Evolutionary conservation across 257 asterid genomes (phyloP), one percentile per base, ranked within the genome.

Genomic region (Lavandula angustifolia): DNA sequence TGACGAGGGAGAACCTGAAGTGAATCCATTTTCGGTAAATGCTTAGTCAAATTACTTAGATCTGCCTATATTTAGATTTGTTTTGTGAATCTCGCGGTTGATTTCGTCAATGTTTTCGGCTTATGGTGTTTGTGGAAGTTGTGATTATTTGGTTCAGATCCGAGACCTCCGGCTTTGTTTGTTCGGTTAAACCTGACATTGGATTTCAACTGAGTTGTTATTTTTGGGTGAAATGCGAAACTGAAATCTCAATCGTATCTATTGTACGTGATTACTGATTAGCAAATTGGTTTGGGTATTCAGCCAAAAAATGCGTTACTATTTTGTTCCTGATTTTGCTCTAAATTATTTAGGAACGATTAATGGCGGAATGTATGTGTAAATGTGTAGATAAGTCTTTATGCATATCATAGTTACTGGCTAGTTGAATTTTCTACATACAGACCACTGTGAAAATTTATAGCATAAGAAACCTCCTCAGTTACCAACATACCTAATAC

Each of bases 21-120:
- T 94, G 87, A 94, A 94, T 82, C 99, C 99, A 35, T 94, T 94
- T 78, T 78, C 97, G 96, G 99, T 94, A 90, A 83, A 72, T 54
- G 76, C 71, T 27, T 32, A 1, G 46, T 74, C 60, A 4, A n/a
- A 47, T 65, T 69, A n/a, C 27, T 33, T 50, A 70, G 84, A 82
- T 84, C 86, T 76, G 68, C 62, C 79, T 72, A 66, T 72, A 7
- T 64, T 63, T 77, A 63, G 69, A 1, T 33, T 66, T 0, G 27
- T 44, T 46, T 57, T 65, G 13, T 14, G 53, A 7, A 13, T 72
- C 32, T 13, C 60, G 60, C 49, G 67, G 53, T 27, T 46, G 12
- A 4, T 52, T 72, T 67, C 53, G 32, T 3, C 32, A 31, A n/a
- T 57, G 48, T 41, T 61, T 16, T 29, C 13, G 40, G 16, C 51